Evolutionary conservation across 176 grass and related monocot species (phyloP).

Genomic region (Oryza officinalis): DNA sequence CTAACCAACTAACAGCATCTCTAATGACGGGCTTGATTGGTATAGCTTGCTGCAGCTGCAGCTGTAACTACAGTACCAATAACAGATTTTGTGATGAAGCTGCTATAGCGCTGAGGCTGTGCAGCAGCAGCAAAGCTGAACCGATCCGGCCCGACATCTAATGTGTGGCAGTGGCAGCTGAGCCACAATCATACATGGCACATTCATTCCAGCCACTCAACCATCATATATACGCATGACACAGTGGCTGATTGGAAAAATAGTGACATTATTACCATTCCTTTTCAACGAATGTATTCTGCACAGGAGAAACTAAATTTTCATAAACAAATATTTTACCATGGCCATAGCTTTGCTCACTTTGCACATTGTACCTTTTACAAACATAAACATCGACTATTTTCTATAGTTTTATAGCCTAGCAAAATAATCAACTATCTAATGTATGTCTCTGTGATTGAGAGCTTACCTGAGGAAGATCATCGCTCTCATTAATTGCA

Average conservation of each 20-base stretch:
- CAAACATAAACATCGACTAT: background rate
- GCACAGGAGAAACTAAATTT: background rate
- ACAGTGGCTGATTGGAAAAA: background rate
- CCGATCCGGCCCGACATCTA: background rate
- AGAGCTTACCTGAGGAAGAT: slow-evolving; percentile 75
- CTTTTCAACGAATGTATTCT: slow-evolving; percentile 3
- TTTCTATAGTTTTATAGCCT: slow-evolving; percentile 9
- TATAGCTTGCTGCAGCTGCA: too few relatives aligned
- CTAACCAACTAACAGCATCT: background rate
- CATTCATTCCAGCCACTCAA: background rate
- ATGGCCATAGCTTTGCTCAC: slow-evolving; percentile 17
- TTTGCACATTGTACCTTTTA: slow-evolving; percentile 27
- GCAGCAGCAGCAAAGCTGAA: too few relatives aligned
- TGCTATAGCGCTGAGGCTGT: too few relatives aligned
- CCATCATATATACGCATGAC: background rate
- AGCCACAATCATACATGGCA: background rate
- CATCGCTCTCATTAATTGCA: slow-evolving; percentile 73
- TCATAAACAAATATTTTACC: slow-evolving; percentile 1
- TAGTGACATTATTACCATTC: background rate
- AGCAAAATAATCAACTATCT: slow-evolving; percentile 1
- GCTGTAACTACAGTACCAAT: too few relatives aligned
- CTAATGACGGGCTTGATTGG: background rate
- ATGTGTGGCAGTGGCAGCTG: background rate
- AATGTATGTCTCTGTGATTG: background rate
- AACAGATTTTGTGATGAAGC: too few relatives aligned